phyloP scores from a whole-genome alignment of 306 rosid species.

The Quillaja saponaria region DNA sequence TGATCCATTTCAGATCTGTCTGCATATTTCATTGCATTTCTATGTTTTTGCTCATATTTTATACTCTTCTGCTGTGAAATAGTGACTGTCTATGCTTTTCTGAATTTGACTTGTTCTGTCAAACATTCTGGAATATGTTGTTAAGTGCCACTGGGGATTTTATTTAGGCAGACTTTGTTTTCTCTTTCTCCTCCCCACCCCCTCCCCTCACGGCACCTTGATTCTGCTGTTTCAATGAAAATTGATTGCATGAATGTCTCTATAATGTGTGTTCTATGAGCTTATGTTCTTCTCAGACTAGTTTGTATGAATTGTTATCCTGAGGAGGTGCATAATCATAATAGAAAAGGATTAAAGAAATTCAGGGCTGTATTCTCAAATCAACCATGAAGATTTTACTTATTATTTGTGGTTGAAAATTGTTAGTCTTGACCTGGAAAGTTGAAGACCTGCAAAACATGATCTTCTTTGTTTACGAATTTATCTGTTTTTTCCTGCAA shows the following conservation, averaged over 20 bases:
- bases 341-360: not conserved
- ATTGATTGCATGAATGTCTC: not conserved
- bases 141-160: not conserved
- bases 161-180: constrained; percentile 11
- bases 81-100: not conserved
- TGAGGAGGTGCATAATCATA: too few relatives aligned
- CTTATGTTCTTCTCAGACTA: too few relatives aligned
- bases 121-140: not conserved
- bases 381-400: constrained; percentile 4
- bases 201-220: too few relatives aligned
- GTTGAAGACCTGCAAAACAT: constrained; percentile 7
- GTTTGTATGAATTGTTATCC: too few relatives aligned
- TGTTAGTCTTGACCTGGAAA: constrained; percentile 19
- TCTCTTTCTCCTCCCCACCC: constrained; percentile 6
- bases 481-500: constrained; percentile 15
- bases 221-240: constrained; percentile 4
- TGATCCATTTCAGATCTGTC: constrained; percentile 30
- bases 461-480: not conserved
- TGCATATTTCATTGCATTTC: constrained; percentile 1
- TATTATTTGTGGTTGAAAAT: constrained; percentile 7
- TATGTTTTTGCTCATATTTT: constrained; percentile 17
- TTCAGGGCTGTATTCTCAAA: constrained; percentile 10
- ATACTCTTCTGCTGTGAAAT: constrained; percentile 2
- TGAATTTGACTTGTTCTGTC: not conserved
- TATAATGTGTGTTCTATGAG: too few relatives aligned